Conservation (phyloP, 1,284 basidiomycete species). For the Schizopora paradoxa region DNA sequence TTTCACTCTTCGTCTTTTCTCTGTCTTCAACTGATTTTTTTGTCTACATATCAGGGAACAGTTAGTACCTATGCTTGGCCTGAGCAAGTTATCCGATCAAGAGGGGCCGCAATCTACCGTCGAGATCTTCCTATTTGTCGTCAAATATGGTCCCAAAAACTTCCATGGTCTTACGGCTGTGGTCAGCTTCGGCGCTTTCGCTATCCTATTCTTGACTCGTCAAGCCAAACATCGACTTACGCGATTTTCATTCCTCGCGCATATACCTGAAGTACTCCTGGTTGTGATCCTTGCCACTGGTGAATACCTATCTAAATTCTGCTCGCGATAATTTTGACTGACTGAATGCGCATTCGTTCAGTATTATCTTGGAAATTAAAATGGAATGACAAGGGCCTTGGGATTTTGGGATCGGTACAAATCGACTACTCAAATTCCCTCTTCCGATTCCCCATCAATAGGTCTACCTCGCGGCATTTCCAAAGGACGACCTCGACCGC, state of each 20-base stretch:
- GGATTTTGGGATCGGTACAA: conserved; percentile 73
- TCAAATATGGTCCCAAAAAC: conserved; percentile 63
- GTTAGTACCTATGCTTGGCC: conserved; percentile 75
- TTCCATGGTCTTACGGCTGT: conserved; percentile 63
- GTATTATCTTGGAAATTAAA: conserved; percentile 64
- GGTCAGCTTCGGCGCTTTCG: conserved; percentile 65
- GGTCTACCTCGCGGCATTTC: conserved; percentile 56
- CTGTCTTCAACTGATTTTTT: conserved; percentile 14
- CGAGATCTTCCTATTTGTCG: conserved; percentile 72
- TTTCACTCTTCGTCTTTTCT: not conserved
- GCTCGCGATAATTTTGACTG: conserved; percentile 2
- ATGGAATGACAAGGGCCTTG: conserved; percentile 77
- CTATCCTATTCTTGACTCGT: conserved; percentile 55
- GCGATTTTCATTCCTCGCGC: conserved; percentile 61
- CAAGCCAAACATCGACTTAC: conserved; percentile 48
- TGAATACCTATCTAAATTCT: conserved; percentile 33
- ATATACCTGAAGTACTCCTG: conserved; percentile 78
- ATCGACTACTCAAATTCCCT: conserved; percentile 55
- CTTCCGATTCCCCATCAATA: conserved; percentile 61
- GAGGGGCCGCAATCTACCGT: conserved; percentile 61
- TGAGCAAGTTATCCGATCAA: conserved; percentile 49
- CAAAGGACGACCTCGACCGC: conserved; percentile 73
- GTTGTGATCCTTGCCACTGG: conserved; percentile 75
- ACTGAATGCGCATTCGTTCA: conserved; percentile 26
- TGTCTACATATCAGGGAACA: conserved; percentile 55